Evolutionary conservation across 495 filamentous ascomycete genomes (phyloP), one percentile per base, ranked within the genome.

Genomic region (Xylaria grammica): DNA sequence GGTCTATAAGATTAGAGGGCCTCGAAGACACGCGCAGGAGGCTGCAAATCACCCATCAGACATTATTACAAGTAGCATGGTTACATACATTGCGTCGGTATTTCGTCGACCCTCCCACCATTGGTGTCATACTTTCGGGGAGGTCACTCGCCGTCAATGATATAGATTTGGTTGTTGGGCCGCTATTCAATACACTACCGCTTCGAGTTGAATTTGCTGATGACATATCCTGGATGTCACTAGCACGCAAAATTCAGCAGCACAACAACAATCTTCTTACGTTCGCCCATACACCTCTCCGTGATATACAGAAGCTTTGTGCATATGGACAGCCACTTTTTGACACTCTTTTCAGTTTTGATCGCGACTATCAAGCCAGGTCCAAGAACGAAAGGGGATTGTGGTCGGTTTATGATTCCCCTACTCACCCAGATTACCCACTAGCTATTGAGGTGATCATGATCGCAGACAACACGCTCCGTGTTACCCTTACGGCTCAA

Each of bases 121-220:
- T 91, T 56, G 91, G 91, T 2, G 74, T 90, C 6, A 81, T 95
- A 22, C 82, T 90, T 1, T 90, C 91, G 19, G 91, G 91, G 2
- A 81, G 91, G 55, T 81, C 85, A 11, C 81, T 96, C 2, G 83
- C 89, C 26, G 71, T 89, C 20, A 82, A 89, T 29, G 83, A 79
- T 0, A 84, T 87, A 15, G 92, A 96, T 36, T 75, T 81, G 9
- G 83, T 90, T 8, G 85, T 94, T 56, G 95, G 95, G 0, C 94
- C 94, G 0, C 74, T 97, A 4, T 96, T 98, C 82, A 98, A 97
- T 74, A 97, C 94, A 0, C 79, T 97, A 0, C 91, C 94, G 8
- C 90, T 89, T 69, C 76, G 81, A 40, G 72, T 88, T 13, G 71
- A 81, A 9, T 58, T 84, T 9, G 69, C 77, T 27, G 66, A 75